phyloP scores from a whole-genome alignment of 2,329 filamentous ascomycete species.

The Zarea fungicola region DNA sequence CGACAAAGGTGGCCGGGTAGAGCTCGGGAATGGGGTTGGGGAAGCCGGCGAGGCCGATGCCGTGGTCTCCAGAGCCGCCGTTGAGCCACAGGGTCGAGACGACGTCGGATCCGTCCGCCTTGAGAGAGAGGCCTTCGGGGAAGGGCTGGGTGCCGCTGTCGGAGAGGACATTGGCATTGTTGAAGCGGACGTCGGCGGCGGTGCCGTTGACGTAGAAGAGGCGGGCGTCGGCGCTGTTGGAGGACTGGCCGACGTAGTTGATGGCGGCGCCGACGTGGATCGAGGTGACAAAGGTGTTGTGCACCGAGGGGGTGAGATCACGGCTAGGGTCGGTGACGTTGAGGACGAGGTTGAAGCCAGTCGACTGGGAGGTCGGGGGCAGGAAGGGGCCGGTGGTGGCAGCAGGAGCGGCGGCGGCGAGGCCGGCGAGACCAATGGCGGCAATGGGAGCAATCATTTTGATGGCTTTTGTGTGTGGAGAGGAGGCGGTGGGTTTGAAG shows the following conservation, averaged over 20 bases:
- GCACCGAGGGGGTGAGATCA: constrained; percentile 37
- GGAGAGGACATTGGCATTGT: constrained; percentile 31
- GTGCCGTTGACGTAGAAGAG: constrained; percentile 49
- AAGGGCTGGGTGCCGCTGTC: constrained; percentile 35
- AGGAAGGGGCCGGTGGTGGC: constrained; percentile 10
- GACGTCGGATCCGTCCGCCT: constrained; percentile 26
- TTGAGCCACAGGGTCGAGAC: constrained; percentile 25
- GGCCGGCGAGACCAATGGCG: constrained; percentile 13
- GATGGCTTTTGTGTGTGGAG: neutral
- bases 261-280: constrained; percentile 40
- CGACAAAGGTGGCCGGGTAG: constrained; percentile 31
- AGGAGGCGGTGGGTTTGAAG: no score
- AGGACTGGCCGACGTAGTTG: constrained; percentile 32
- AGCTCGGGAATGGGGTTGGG: constrained; percentile 31
- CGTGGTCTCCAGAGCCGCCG: constrained; percentile 31
- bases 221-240: constrained; percentile 18
- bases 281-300: constrained; percentile 34
- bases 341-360: constrained; percentile 38
- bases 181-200: constrained; percentile 26
- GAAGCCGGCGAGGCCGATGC: constrained; percentile 29
- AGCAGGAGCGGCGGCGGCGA: constrained; percentile 19
- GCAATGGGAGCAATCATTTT: constrained; percentile 4
- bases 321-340: constrained; percentile 37
- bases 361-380: constrained; percentile 17
- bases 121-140: constrained; percentile 32